Conservation (phyloP, 1,284 basidiomycete genomes). For the Xerocomus nothofagi region DNA sequence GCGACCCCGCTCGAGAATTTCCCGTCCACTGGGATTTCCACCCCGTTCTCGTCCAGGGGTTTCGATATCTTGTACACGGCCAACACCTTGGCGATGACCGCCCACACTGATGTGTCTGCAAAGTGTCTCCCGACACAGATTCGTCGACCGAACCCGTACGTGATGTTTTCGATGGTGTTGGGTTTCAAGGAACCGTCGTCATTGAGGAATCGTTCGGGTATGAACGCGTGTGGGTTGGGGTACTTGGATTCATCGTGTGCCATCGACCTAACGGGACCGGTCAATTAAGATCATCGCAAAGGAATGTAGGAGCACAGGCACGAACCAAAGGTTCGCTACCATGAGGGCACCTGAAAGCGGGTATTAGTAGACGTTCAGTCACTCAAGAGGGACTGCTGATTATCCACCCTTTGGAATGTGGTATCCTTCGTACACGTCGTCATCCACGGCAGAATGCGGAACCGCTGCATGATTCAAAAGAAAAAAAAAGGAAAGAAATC, state of each 20-base stretch:
- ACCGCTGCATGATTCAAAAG: background rate
- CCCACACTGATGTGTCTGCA: slow-evolving; percentile 14
- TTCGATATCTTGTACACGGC: slow-evolving; percentile 11
- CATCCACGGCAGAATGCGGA: slow-evolving; percentile 31
- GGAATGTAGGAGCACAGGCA: background rate
- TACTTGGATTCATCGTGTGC: slow-evolving; percentile 5
- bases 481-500: too few relatives aligned
- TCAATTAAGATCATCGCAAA: background rate
- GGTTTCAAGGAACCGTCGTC: slow-evolving; percentile 8
- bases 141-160: slow-evolving; percentile 15
- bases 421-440: slow-evolving; percentile 7
- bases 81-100: slow-evolving; percentile 7
- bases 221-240: slow-evolving; percentile 8
- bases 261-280: slow-evolving; percentile 8
- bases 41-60: slow-evolving; percentile 11
- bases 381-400: background rate
- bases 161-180: slow-evolving; percentile 2
- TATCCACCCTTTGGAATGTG: slow-evolving; percentile 18
- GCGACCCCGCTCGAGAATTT: background rate
- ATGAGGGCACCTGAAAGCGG: slow-evolving; percentile 9
- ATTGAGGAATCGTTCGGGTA: slow-evolving; percentile 12
- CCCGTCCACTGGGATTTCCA: slow-evolving; percentile 6
- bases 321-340: slow-evolving; percentile 15
- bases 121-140: slow-evolving; percentile 15
- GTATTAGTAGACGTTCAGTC: background rate